Base-by-base conservation (phyloP, 176 grass and related monocot species). In the Alloteropsis semialata region DNA sequence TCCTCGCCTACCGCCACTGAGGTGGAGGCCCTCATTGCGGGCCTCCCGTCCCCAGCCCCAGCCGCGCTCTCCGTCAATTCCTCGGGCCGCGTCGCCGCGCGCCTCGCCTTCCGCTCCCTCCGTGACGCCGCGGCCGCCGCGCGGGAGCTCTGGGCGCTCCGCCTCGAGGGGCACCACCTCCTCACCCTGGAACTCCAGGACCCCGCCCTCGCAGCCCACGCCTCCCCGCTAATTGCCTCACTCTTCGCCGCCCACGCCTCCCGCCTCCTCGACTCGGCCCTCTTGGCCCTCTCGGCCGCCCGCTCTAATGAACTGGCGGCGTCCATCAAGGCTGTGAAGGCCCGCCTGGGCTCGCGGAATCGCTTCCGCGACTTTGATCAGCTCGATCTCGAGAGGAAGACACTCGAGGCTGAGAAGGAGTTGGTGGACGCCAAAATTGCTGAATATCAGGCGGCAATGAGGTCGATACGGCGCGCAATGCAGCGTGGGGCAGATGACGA, bases 161-260 rank as follows among this genome's bases (percentile, higher is more conserved):
- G 89, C 70, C 89, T 98, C n/a, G 91, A 85, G 12, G 96, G 92
- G 17, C 69, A 84, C 12, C 96, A 98, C 87, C 28, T 27, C 50
- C 84, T 95, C 60, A 86, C 82, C 0, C 59, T 80, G 33, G 41
- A 69, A 42, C 85, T 89, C 42, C 37, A 34, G 4, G 65, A 55
- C 27, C 74, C 65, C 25, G 75, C 72, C 8, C 80, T 83, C 6
- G 77, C 74, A 14, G n/a, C 62, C 41, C 69, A 79, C 53, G 84
- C 89, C 64, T 59, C 37, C 46, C 59, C 79, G 51, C 92, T 77
- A 33, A 57, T 98, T 58, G 84, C 81, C 25, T 72, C 72, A 6
- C 65, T 91, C 38, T 95, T 98, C 62, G 76, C 87, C 36, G 12
- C 28, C 2, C 92, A 98, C 76, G 84, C 90, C 32, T 54, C 69